Percentiles rank a stretch among this genome's conserved stretches.
These are phyloP conservation scores for Chamaenerion angustifolium DNA, from an alignment of 345 rosid species.

Conservation along the genomic window DNA sequence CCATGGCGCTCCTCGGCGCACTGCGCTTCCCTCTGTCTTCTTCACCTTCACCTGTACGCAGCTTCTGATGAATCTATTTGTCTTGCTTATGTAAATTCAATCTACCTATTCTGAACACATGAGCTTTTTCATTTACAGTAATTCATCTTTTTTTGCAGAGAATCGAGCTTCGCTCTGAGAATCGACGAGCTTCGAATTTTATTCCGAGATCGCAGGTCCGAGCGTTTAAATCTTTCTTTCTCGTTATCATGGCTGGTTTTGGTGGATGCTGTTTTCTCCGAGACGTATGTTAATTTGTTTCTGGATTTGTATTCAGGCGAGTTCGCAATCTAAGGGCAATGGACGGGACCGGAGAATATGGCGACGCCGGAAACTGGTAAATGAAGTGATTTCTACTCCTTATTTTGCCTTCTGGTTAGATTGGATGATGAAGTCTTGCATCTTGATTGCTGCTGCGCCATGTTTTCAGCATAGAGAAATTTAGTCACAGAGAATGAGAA, in stretches of 20 bases:
- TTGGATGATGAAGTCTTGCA: background rate
- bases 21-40: slow-evolving; percentile 2
- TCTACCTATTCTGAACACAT: background rate
- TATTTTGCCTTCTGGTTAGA: background rate
- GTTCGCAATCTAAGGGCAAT: slow-evolving; percentile 22
- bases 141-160: slow-evolving; percentile 17
- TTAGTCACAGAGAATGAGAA: no score
- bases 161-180: slow-evolving; percentile 12
- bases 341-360: slow-evolving; percentile 45
- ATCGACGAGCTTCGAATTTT: slow-evolving; percentile 7
- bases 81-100: no score
- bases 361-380: slow-evolving; percentile 74
- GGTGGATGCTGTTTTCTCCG: background rate
- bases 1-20: background rate
- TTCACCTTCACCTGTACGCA: slow-evolving; percentile 2
- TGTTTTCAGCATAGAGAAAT: no score
- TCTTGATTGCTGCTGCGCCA: background rate
- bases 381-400: background rate
- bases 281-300: background rate
- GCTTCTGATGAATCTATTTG: background rate
- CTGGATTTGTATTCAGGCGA: slow-evolving; percentile 16
- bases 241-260: background rate
- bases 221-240: background rate
- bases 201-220: slow-evolving; percentile 21
- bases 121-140: background rate